These are phyloP conservation scores for Chrysopogon serrulatus DNA, from an alignment of 176 grass and related monocot genomes.

Conservation along the genomic window DNA sequence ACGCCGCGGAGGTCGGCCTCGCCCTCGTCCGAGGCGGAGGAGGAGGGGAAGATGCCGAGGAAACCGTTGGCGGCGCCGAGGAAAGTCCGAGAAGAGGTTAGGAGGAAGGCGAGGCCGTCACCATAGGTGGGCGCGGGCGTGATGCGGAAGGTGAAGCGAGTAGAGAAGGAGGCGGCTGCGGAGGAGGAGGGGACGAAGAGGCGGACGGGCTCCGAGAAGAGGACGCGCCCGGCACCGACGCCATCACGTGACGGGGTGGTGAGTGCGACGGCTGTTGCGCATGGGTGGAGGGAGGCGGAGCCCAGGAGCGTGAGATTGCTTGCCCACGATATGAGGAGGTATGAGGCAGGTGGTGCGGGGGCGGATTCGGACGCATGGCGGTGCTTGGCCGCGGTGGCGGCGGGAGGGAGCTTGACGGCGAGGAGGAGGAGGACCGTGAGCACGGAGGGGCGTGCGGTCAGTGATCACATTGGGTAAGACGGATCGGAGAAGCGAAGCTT, in stretches of 20 bases:
- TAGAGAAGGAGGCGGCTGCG: slow-evolving; percentile 41
- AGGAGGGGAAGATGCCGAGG: slow-evolving; percentile 45
- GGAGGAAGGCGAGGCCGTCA: slow-evolving; percentile 50
- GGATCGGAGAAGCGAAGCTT: no score
- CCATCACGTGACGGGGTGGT: slow-evolving; percentile 24
- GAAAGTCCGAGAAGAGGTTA: background rate
- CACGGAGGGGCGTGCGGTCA: no score
- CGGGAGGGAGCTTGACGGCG: no score
- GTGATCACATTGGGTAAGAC: no score
- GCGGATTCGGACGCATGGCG: background rate
- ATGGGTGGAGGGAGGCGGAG: slow-evolving; percentile 39
- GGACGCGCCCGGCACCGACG: slow-evolving; percentile 28
- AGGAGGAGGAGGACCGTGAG: no score
- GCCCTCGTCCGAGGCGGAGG: background rate
- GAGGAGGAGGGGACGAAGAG: slow-evolving; percentile 24
- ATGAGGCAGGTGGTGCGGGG: background rate
- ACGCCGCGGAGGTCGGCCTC: slow-evolving; percentile 21
- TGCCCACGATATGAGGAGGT: slow-evolving; percentile 52
- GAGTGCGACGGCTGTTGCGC: slow-evolving; percentile 35
- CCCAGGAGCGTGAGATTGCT: slow-evolving; percentile 72
- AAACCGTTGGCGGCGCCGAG: slow-evolving; percentile 38
- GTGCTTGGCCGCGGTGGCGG: background rate
- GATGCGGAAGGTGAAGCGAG: slow-evolving; percentile 57
- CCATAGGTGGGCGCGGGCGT: slow-evolving; percentile 30
- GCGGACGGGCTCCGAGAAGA: slow-evolving; percentile 50